Evolutionary conservation across 176 grass and related monocot genomes (phyloP).

Genomic region (Aegilops speltoides): DNA sequence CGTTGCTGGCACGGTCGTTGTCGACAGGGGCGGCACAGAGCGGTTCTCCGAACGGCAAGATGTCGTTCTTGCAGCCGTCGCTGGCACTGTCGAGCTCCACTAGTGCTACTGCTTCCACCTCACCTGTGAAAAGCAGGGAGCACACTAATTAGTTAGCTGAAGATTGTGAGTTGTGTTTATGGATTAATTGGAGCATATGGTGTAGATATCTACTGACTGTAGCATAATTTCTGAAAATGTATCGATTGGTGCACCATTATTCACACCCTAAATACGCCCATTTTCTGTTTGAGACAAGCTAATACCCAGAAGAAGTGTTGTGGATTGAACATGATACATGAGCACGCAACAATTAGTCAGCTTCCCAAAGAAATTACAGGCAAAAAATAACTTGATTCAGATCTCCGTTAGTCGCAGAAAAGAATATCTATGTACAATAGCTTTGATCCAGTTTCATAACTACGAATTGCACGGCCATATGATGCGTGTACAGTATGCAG

Average conservation of each 20-base stretch:
- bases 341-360: background rate
- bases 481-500: background rate
- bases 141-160: background rate
- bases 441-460: background rate
- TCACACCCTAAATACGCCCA: no score
- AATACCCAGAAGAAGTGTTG: background rate
- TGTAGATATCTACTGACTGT: constrained; percentile 30
- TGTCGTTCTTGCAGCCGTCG: constrained; percentile 39
- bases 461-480: background rate
- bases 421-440: background rate
- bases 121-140: constrained; percentile 47
- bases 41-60: constrained; percentile 28
- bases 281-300: no score
- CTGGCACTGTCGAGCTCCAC: constrained; percentile 42
- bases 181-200: constrained; percentile 19
- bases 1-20: constrained; percentile 19
- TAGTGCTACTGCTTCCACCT: constrained; percentile 49
- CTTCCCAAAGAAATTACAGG: background rate
- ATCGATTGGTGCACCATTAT: background rate
- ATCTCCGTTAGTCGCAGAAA: background rate
- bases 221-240: constrained; percentile 2
- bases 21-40: constrained; percentile 7
- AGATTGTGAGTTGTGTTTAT: background rate
- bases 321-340: background rate
- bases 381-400: background rate